These are phyloP conservation scores for Stemphylium lycopersici DNA, from an alignment of 2,329 filamentous ascomycete genomes.

Conservation along the genomic window DNA sequence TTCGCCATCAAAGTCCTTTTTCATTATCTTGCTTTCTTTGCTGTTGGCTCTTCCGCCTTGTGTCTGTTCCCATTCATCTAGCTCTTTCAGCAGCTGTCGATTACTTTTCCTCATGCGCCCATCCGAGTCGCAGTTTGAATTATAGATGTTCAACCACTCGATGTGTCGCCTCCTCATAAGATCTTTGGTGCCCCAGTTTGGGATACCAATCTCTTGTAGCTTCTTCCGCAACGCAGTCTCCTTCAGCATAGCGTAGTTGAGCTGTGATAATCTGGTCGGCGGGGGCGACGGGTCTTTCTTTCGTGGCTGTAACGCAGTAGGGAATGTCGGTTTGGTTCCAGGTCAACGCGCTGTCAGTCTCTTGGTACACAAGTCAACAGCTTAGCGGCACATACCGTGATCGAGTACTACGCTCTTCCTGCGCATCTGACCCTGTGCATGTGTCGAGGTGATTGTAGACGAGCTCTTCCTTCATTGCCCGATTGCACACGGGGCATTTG, in stretches of 20 bases:
- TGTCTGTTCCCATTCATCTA: constrained; percentile 86
- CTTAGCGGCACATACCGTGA: constrained; percentile 34
- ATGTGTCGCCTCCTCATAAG: constrained; percentile 81
- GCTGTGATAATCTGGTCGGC: constrained; percentile 64
- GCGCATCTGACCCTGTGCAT: constrained; percentile 55
- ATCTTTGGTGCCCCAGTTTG: constrained; percentile 68
- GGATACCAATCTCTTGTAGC: constrained; percentile 78
- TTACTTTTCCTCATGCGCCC: constrained; percentile 67
- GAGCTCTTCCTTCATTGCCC: constrained; percentile 76
- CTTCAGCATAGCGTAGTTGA: constrained; percentile 88
- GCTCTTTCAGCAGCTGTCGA: constrained; percentile 73
- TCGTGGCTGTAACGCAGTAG: constrained; percentile 28
- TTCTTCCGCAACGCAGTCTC: constrained; percentile 81
- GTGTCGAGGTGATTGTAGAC: constrained; percentile 84
- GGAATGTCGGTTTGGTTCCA: constrained; percentile 32
- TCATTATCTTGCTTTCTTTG: constrained; percentile 64
- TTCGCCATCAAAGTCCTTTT: constrained; percentile 84
- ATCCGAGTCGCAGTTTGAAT: constrained; percentile 90
- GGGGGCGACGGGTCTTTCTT: constrained; percentile 51
- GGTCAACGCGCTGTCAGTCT: constrained; percentile 12
- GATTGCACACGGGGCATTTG: constrained; percentile 80
- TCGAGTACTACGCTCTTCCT: constrained; percentile 36
- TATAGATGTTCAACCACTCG: constrained; percentile 96
- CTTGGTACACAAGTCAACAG: not conserved
- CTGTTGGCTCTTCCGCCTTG: constrained; percentile 65